phyloP scores from a whole-genome alignment of 768 basidiomycete genomes.

The Phlebiopsis gigantea region DNA sequence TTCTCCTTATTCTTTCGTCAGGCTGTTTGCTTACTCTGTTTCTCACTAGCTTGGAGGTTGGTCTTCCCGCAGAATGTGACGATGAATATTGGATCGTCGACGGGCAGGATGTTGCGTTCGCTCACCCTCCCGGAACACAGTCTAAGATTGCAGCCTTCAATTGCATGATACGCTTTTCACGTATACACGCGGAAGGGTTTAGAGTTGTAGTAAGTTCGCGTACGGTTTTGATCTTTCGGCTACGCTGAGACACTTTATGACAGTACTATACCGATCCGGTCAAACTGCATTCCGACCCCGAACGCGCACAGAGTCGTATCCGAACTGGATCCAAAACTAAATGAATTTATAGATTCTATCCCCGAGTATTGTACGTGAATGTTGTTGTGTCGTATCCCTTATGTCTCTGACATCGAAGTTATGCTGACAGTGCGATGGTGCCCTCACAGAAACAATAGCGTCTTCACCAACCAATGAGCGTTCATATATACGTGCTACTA shows the following conservation, averaged over 20 bases:
- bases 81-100: conserved; percentile 4
- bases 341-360: conserved; percentile 56
- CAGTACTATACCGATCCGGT: conserved; percentile 44
- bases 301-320: conserved; percentile 50
- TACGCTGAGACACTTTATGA: background rate
- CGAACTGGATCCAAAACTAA: conserved; percentile 56
- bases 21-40: background rate
- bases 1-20: conserved; percentile 11
- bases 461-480: conserved; percentile 49
- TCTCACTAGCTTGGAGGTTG: conserved; percentile 57
- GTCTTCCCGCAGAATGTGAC: conserved; percentile 61
- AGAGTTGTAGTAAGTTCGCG: conserved; percentile 51
- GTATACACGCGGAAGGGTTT: conserved; percentile 58
- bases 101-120: conserved; percentile 44
- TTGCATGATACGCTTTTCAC: conserved; percentile 51
- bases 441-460: conserved; percentile 28
- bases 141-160: conserved; percentile 54
- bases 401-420: background rate
- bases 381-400: background rate
- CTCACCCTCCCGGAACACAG: conserved; percentile 55
- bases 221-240: background rate
- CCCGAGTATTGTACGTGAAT: conserved; percentile 61
- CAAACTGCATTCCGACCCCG: conserved; percentile 28
- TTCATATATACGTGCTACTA: conserved; percentile 47
- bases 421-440: conserved; percentile 31